Evolutionary conservation across 495 filamentous ascomycete species (phyloP).

Genomic region (Parathielavia appendiculata): DNA sequence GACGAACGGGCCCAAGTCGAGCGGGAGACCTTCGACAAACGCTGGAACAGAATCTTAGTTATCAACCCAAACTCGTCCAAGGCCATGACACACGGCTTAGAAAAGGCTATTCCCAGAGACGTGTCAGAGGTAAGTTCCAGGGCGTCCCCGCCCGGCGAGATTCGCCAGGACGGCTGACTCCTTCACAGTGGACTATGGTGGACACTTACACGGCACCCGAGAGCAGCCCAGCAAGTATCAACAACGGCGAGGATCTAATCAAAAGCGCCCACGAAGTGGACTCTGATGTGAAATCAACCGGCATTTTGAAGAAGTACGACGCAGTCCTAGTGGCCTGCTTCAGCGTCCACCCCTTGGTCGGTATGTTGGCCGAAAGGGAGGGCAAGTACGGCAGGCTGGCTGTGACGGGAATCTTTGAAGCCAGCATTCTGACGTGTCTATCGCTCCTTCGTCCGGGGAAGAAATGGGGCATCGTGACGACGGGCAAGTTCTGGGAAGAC

Average conservation of each 20-base stretch:
- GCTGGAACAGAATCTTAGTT: constrained; percentile 57
- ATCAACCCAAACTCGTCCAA: constrained; percentile 87
- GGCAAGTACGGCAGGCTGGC: constrained; percentile 27
- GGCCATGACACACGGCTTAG: constrained; percentile 74
- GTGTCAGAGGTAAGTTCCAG: constrained; percentile 39
- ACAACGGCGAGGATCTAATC: constrained; percentile 54
- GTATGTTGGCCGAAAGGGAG: constrained; percentile 45
- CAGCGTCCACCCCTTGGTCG: constrained; percentile 77
- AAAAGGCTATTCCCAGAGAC: constrained; percentile 52
- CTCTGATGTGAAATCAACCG: constrained; percentile 37
- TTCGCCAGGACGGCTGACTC: background rate
- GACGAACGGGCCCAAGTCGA: too few relatives aligned
- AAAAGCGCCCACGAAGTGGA: constrained; percentile 52
- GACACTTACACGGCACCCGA: constrained; percentile 50
- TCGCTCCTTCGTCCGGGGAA: constrained; percentile 38
- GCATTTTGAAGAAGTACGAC: constrained; percentile 53
- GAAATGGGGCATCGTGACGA: constrained; percentile 85
- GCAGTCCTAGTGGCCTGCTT: constrained; percentile 86
- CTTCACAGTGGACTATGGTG: constrained; percentile 36
- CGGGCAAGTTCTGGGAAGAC: constrained; percentile 74
- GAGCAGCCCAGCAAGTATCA: constrained; percentile 56
- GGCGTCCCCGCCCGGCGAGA: background rate
- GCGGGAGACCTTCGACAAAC: constrained; percentile 19
- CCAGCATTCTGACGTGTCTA: constrained; percentile 59
- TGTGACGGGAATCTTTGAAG: constrained; percentile 86